These are phyloP conservation scores for Dictyostelium purpureum DNA, from an alignment of 78 protist species.

Conservation along the genomic window DNA sequence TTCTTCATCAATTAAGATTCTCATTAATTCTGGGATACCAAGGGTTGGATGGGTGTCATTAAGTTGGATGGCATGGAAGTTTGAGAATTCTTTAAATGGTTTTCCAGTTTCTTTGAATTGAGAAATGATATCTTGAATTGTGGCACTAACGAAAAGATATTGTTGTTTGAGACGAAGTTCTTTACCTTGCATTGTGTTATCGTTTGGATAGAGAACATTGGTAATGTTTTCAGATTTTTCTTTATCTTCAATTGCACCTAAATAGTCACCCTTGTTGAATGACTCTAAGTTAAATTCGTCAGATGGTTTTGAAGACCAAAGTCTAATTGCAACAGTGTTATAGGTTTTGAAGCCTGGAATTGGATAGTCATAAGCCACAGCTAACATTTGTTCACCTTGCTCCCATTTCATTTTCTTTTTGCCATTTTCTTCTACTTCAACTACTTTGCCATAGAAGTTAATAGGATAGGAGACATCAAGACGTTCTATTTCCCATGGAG, in stretches of 20 bases:
- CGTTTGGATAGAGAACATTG: slow-evolving; percentile 97
- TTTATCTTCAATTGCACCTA: slow-evolving; percentile 85
- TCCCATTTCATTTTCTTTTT: slow-evolving; percentile 78
- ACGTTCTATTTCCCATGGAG: slow-evolving; percentile 93
- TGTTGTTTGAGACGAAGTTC: slow-evolving; percentile 97
- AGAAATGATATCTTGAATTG: slow-evolving; percentile 93
- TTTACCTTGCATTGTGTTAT: slow-evolving; percentile 92
- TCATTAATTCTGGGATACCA: slow-evolving; percentile 92
- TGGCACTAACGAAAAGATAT: slow-evolving; percentile 94
- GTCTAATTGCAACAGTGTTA: slow-evolving; percentile 89
- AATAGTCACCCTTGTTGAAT: slow-evolving; percentile 94
- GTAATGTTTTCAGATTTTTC: slow-evolving; percentile 90
- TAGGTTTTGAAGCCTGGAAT: slow-evolving; percentile 94
- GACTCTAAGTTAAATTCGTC: slow-evolving; percentile 89
- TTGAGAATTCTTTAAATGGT: slow-evolving; percentile 50
- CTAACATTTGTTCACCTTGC: slow-evolving; percentile 78
- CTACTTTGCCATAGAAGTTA: slow-evolving; percentile 73
- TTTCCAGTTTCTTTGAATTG: slow-evolving; percentile 81
- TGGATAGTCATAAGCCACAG: slow-evolving; percentile 91
- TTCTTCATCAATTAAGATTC: slow-evolving; percentile 93
- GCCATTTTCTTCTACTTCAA: slow-evolving; percentile 9
- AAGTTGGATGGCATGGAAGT: slow-evolving; percentile 90
- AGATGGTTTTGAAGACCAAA: slow-evolving; percentile 91
- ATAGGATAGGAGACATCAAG: slow-evolving; percentile 79
- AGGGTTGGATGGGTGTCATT: slow-evolving; percentile 98